Evolutionary conservation across 1,284 basidiomycete species (phyloP), one percentile per base, ranked within the genome.

Genomic region (Pseudozyma tsukubaensis): DNA sequence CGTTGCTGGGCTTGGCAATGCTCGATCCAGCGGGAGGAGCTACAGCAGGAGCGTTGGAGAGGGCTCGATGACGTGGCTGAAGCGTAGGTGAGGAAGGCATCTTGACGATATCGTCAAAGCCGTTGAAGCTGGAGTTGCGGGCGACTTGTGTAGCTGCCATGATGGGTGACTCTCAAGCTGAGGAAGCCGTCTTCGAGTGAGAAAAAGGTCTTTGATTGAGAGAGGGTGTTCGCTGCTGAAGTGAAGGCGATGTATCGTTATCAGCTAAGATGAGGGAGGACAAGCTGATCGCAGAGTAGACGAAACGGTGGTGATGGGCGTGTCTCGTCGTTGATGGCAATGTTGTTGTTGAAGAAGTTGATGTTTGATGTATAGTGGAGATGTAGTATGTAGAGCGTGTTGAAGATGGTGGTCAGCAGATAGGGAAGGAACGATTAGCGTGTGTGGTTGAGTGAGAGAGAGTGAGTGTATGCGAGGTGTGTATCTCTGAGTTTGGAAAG

Each of bases 101-200:
- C 68, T 75, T 75, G 72, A 68, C 59, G n/a, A 71, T 40, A 40
- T 75, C 72, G 57, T 75, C 72, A 56, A 75, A 75, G 60, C 54
- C 62, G 24, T 34, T 52, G 63, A 74, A 69, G 66, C 72, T 70
- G 21, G 59, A 49, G 63, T 66, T 74, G 44, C 72, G 66, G 50
- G 72, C 72, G 49, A 75, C 68, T 52, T 71, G 67, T 40, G 72
- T 75, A 35, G 72, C 72, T 10, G 72, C 72, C 72, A 75, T 74
- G n/a, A 14, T 69, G 24, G 21, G 32, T 19, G 24, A 68, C 60
- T 63, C 66, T 69, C 66, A 56, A 63, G 66, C 59, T 63, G 54
- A 24, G 32, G 48, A 51, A 36, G 68, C 68, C 49, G 54, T 71
- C 68, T 63, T 71, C 59, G 68, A 71, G 62, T 47, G 55, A n/a